A percentile compares a stretch with the other conserved stretches of the same genome.
These are phyloP conservation scores for Fraxinus floribunda DNA, from an alignment of 305 asterid genomes.

Conservation along the genomic window DNA sequence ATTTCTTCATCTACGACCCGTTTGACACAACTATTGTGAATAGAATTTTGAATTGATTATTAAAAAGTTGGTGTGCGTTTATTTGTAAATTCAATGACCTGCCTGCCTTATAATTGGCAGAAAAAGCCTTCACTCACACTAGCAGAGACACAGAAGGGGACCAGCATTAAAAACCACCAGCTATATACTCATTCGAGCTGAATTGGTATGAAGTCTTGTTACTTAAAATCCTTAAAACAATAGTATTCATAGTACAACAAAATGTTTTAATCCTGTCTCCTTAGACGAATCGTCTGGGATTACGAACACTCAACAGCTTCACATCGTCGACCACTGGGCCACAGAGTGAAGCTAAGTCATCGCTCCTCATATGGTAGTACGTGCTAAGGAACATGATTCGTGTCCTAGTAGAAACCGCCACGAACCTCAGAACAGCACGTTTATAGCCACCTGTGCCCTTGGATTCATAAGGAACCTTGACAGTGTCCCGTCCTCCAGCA, in stretches of 20 bases:
- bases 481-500: constrained; percentile 76
- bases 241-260: constrained; percentile 8
- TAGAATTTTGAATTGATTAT: not conserved
- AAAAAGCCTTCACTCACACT: not conserved
- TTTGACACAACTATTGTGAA: not conserved
- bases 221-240: constrained; percentile 13
- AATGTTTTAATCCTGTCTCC: not conserved
- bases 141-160: not conserved
- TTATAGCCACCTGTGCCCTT: constrained; percentile 87
- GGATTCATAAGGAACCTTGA: constrained; percentile 76
- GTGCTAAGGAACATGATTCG: constrained; percentile 88
- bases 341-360: constrained; percentile 84
- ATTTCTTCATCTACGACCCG: not conserved
- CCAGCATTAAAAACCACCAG: not conserved
- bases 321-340: constrained; percentile 89
- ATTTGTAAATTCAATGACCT: not conserved
- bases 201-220: constrained; percentile 20
- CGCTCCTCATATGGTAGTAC: constrained; percentile 76
- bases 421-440: constrained; percentile 67
- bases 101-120: too few relatives aligned
- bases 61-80: not conserved
- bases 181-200: constrained; percentile 23
- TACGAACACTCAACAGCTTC: constrained; percentile 72
- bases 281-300: constrained; percentile 48
- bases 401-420: constrained; percentile 56